A percentile compares a stretch with the other conserved stretches of the same genome.
Evolutionary conservation across 2,329 filamentous ascomycete species (phyloP).

Genomic region (Colletotrichum noveboracense): DNA sequence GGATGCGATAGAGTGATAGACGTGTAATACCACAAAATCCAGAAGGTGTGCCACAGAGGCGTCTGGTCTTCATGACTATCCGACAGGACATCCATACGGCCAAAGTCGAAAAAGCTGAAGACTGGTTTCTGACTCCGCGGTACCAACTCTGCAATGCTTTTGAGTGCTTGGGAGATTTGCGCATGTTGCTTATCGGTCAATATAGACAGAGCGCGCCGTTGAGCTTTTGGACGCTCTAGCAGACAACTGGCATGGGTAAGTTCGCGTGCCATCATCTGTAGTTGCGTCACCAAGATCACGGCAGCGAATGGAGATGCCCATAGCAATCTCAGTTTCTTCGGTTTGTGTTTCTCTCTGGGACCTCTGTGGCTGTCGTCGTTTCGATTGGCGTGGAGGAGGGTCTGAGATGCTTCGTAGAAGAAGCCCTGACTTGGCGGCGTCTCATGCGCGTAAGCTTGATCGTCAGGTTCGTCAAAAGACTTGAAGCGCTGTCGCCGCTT

Average conservation of each 20-base stretch:
- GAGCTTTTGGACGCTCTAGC: neutral
- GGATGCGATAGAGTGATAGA: constrained; percentile 5
- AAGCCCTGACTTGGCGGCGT: neutral
- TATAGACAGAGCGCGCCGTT: neutral
- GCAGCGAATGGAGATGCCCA: constrained; percentile 6
- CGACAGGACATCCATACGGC: neutral
- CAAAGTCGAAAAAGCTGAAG: constrained; percentile 7
- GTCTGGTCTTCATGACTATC: neutral
- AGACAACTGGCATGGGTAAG: constrained; percentile 6
- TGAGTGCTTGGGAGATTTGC: neutral
- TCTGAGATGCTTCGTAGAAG: constrained; percentile 3
- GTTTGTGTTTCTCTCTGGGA: neutral
- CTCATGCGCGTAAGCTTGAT: neutral
- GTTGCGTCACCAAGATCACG: constrained; percentile 4
- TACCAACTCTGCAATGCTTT: neutral
- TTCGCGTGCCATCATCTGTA: constrained; percentile 8
- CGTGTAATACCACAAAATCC: constrained; percentile 6
- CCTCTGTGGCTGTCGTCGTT: neutral
- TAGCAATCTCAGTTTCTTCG: neutral
- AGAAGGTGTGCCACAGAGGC: constrained; percentile 9
- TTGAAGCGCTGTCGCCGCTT: neutral
- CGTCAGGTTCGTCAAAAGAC: constrained; percentile 6
- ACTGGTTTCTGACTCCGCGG: neutral
- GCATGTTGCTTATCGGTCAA: constrained; percentile 7
- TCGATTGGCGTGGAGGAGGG: neutral